These are phyloP conservation scores for Vinca minor DNA, from an alignment of 257 asterid genomes.

Conservation along the genomic window DNA sequence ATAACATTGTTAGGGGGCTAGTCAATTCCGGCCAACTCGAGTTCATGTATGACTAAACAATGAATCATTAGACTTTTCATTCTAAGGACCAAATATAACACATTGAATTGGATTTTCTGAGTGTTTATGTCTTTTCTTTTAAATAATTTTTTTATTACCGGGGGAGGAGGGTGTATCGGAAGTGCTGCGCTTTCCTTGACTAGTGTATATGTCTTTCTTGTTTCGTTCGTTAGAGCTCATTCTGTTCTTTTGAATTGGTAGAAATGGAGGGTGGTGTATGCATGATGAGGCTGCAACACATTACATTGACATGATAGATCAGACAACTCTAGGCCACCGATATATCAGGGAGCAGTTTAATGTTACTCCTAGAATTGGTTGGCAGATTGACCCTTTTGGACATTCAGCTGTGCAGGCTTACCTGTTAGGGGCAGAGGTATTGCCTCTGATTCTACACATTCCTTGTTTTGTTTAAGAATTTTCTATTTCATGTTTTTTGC, in stretches of 20 bases:
- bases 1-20: slow-evolving; percentile 49
- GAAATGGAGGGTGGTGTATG: slow-evolving; percentile 99
- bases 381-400: slow-evolving; percentile 99
- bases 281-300: slow-evolving; percentile 95
- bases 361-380: slow-evolving; percentile 88
- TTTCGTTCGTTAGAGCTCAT: background rate
- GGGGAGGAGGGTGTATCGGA: no score
- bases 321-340: slow-evolving; percentile 84
- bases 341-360: slow-evolving; percentile 67
- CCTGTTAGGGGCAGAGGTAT: slow-evolving; percentile 93
- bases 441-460: background rate
- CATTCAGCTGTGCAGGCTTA: slow-evolving; percentile 99
- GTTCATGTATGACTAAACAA: slow-evolving; percentile 52
- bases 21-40: slow-evolving; percentile 88
- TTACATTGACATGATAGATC: slow-evolving; percentile 97
- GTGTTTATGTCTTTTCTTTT: no score
- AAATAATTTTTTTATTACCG: no score
- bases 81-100: no score
- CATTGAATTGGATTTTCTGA: background rate
- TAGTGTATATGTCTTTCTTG: background rate
- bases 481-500: background rate
- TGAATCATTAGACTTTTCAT: background rate
- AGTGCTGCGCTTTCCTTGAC: background rate
- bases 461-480: background rate
- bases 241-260: slow-evolving; percentile 18